Percentiles rank a stretch among this genome's conserved stretches.
These are phyloP conservation scores for Quercus rubra DNA, from an alignment of 306 rosid species.

Conservation along the genomic window DNA sequence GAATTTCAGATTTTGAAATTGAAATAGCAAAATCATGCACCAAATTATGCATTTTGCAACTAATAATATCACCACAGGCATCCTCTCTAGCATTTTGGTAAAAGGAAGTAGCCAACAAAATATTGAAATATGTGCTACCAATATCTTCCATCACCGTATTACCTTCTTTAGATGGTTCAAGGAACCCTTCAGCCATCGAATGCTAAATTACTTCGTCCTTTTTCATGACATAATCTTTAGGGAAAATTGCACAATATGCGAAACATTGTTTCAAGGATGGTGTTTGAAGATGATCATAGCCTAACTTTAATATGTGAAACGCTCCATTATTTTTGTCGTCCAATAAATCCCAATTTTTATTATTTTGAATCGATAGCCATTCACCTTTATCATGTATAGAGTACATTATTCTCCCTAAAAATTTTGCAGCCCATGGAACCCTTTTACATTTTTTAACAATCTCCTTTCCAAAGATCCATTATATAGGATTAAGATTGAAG, in stretches of 20 bases:
- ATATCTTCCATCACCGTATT: not conserved
- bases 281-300: not conserved
- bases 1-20: not conserved
- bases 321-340: rapidly evolving
- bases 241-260: constrained; percentile 11
- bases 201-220: not conserved
- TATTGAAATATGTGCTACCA: too few relatives aligned
- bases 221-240: not conserved
- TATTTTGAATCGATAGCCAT: too few relatives aligned
- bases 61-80: not conserved
- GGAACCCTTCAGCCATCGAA: constrained; percentile 23
- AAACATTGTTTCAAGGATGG: constrained; percentile 16
- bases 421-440: too few relatives aligned
- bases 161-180: not conserved
- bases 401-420: too few relatives aligned
- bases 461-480: too few relatives aligned
- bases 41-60: constrained; percentile 20
- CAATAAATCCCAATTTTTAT: not conserved
- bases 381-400: too few relatives aligned
- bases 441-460: too few relatives aligned
- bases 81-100: not conserved
- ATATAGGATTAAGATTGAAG: too few relatives aligned
- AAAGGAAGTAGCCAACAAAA: constrained; percentile 2
- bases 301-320: too few relatives aligned
- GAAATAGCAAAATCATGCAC: constrained; percentile 15